phyloP scores from a whole-genome alignment of 208 protist species.

The Polymyxa betae region DNA sequence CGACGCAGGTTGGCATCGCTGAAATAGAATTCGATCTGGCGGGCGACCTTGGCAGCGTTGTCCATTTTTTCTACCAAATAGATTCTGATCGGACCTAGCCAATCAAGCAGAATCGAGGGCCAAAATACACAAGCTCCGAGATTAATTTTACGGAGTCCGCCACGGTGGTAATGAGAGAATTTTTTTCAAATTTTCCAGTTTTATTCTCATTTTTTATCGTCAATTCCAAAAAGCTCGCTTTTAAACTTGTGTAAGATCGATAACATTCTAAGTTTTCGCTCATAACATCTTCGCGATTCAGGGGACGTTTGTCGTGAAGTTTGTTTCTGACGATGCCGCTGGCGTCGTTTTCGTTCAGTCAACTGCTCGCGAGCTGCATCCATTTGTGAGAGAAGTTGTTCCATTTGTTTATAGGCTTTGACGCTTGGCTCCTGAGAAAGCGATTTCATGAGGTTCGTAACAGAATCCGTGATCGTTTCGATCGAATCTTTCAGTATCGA shows the following conservation, averaged over 20 bases:
- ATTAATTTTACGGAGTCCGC: no score
- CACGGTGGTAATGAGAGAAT: no score
- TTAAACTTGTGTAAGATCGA: background rate
- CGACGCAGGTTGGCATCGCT: conserved; percentile 24
- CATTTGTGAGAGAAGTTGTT: background rate
- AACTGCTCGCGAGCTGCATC: background rate
- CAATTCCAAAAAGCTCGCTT: background rate
- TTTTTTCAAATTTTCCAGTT: no score
- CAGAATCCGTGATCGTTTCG: no score
- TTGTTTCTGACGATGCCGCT: background rate
- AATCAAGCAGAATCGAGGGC: no score
- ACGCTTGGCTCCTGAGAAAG: background rate
- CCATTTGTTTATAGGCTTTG: background rate
- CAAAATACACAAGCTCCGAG: no score
- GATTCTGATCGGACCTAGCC: no score
- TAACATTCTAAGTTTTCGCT: background rate
- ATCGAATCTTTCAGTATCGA: no score
- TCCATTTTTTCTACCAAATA: no score
- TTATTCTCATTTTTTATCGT: background rate
- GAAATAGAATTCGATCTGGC: conserved; percentile 48
- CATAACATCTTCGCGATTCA: background rate
- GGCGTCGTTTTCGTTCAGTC: background rate
- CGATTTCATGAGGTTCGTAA: background rate
- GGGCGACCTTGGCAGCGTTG: background rate
- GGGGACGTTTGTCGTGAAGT: background rate